These are phyloP conservation scores for Cerrena zonata DNA, from an alignment of 1,284 basidiomycete genomes.

Conservation along the genomic window DNA sequence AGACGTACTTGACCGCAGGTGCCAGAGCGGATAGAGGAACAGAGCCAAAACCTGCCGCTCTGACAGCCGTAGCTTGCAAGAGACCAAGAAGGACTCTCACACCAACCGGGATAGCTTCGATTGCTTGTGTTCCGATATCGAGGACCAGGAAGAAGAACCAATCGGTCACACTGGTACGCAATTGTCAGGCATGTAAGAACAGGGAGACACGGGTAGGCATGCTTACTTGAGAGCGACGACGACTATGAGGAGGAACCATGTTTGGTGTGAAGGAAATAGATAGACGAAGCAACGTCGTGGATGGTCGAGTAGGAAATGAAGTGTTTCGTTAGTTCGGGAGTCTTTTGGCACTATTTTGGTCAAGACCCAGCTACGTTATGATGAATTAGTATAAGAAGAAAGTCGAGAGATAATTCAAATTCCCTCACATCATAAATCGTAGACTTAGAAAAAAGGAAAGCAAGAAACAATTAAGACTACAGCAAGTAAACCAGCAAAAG, in stretches of 20 bases:
- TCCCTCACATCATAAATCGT: slow-evolving; percentile 61
- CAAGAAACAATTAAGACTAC: not conserved
- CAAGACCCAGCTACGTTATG: slow-evolving; percentile 59
- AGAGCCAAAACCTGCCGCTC: slow-evolving; percentile 83
- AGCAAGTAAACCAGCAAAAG: too few species aligned
- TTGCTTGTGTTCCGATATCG: slow-evolving; percentile 77
- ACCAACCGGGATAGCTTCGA: slow-evolving; percentile 68
- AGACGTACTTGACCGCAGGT: slow-evolving; percentile 57
- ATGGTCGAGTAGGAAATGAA: slow-evolving; percentile 91
- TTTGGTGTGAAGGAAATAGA: slow-evolving; percentile 92
- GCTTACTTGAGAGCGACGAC: slow-evolving; percentile 65
- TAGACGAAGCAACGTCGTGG: slow-evolving; percentile 94
- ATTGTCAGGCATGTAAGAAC: not conserved
- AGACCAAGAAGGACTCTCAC: slow-evolving; percentile 61
- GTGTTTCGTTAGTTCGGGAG: slow-evolving; percentile 71
- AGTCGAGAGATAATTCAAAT: too few species aligned
- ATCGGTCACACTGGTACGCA: slow-evolving; percentile 36
- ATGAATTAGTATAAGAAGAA: too few species aligned
- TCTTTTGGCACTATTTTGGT: slow-evolving; percentile 55
- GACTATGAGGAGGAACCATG: slow-evolving; percentile 81
- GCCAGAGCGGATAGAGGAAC: slow-evolving; percentile 68
- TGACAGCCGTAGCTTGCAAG: slow-evolving; percentile 75
- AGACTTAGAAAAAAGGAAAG: slow-evolving; percentile 34
- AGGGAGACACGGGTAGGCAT: not conserved
- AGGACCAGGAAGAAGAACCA: slow-evolving; percentile 89